These are phyloP conservation scores for Primulina huaijiensis DNA, from an alignment of 257 asterid genomes.

Conservation along the genomic window DNA sequence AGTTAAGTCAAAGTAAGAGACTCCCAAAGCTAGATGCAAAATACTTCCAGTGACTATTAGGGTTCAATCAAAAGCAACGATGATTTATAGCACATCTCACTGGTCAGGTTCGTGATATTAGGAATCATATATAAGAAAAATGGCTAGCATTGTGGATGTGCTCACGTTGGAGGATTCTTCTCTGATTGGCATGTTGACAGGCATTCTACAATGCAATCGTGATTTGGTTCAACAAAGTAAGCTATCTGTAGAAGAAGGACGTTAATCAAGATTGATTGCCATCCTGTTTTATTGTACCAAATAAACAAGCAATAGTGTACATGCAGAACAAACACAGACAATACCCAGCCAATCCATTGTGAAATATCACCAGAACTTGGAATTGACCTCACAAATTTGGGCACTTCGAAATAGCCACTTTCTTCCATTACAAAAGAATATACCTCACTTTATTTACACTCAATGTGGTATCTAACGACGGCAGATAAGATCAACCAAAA, in stretches of 20 bases:
- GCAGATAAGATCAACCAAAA: background rate
- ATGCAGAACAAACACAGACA: background rate
- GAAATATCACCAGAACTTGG: background rate
- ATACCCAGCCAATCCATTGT: background rate
- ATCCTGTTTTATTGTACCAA: background rate
- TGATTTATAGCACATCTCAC: background rate
- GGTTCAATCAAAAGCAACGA: no score
- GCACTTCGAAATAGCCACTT: background rate
- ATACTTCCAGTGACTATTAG: background rate
- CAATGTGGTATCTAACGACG: background rate
- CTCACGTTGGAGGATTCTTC: constrained; percentile 79
- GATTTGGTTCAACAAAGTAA: constrained; percentile 64
- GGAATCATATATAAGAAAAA: constrained; percentile 1
- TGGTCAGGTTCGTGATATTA: background rate
- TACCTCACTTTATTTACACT: background rate
- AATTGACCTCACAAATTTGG: no score
- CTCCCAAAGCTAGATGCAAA: background rate
- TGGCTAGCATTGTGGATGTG: constrained; percentile 7
- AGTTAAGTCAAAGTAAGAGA: no score
- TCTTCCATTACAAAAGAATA: background rate
- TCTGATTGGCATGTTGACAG: constrained; percentile 74
- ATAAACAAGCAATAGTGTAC: constrained; percentile 3
- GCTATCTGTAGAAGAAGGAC: constrained; percentile 60
- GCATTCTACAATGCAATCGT: constrained; percentile 82
- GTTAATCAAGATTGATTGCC: constrained; percentile 13